Evolutionary conservation across 345 rosid species (phyloP).

Genomic region (Microcos paniculata): DNA sequence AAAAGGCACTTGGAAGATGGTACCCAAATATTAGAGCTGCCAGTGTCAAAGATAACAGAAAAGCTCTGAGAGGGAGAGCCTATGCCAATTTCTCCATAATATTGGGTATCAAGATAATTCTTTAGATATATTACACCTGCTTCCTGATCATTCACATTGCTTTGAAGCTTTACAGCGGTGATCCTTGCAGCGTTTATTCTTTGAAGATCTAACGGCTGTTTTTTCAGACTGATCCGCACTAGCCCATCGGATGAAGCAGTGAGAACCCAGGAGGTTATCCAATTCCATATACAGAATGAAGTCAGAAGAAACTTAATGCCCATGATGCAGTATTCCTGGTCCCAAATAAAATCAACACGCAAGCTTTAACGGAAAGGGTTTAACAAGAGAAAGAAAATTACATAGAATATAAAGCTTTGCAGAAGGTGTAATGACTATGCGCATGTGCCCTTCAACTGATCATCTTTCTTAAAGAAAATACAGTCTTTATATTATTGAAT

Average conservation of each 20-base stretch:
- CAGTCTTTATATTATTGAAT: not conserved
- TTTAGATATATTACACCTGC: slow-evolving; percentile 44
- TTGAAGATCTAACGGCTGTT: slow-evolving; percentile 33
- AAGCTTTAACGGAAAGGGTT: not conserved
- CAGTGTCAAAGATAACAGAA: slow-evolving; percentile 57
- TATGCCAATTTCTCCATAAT: slow-evolving; percentile 63
- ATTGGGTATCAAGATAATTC: slow-evolving; percentile 54
- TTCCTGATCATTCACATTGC: slow-evolving; percentile 4
- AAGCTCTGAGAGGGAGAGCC: slow-evolving; percentile 65
- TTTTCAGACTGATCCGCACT: slow-evolving; percentile 42
- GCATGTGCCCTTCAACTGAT: not conserved
- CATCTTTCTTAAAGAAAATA: not conserved
- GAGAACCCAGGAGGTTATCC: slow-evolving; percentile 23
- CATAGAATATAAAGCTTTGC: not conserved
- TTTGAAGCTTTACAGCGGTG: not conserved
- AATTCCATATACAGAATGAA: slow-evolving; percentile 32
- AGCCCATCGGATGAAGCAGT: slow-evolving; percentile 27
- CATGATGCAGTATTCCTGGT: slow-evolving; percentile 18
- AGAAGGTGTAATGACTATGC: not conserved
- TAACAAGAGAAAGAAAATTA: not conserved
- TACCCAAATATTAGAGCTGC: slow-evolving; percentile 63
- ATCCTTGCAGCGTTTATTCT: slow-evolving; percentile 32
- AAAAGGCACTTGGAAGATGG: slow-evolving; percentile 63
- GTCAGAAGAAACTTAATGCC: slow-evolving; percentile 27
- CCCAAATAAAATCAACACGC: not conserved